Percentiles rank a stretch among this genome's conserved stretches.
phyloP scores from a whole-genome alignment of 306 rosid genomes.

The Inga oerstediana region DNA sequence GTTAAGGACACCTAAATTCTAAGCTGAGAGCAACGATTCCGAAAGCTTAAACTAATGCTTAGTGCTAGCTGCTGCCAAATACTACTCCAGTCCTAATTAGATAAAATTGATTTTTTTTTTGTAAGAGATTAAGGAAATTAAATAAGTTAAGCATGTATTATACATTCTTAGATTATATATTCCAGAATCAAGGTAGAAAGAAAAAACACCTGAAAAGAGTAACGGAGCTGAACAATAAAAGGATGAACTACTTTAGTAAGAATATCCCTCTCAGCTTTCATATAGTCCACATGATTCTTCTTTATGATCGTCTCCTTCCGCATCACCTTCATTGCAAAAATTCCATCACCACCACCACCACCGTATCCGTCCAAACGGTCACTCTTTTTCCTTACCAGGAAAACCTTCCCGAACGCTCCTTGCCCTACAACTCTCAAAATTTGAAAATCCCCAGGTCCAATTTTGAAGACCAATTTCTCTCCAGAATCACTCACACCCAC shows the following conservation, averaged over 20 bases:
- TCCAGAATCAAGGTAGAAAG: neutral
- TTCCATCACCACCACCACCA: slow-evolving; percentile 6
- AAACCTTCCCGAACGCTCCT: slow-evolving; percentile 94
- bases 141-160: too few relatives aligned
- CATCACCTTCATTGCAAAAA: slow-evolving; percentile 97
- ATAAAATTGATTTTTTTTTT: too few relatives aligned
- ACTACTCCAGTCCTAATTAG: too few relatives aligned
- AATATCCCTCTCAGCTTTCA: slow-evolving; percentile 95
- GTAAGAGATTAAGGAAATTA: too few relatives aligned
- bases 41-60: slow-evolving; percentile 1
- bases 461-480: slow-evolving; percentile 40
- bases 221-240: slow-evolving; percentile 86
- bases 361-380: slow-evolving; percentile 1
- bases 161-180: too few relatives aligned
- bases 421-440: slow-evolving; percentile 79
- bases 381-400: slow-evolving; percentile 64
- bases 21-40: neutral
- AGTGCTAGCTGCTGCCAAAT: neutral
- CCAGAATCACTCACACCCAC: neutral
- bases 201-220: slow-evolving; percentile 73
- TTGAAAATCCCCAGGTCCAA: slow-evolving; percentile 79
- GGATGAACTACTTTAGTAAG: slow-evolving; percentile 90
- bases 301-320: slow-evolving; percentile 84
- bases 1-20: neutral
- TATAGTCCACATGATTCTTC: slow-evolving; percentile 90